Evolutionary conservation across 164 flowering plant species (phyloP).

Genomic region (Aristolochia fimbriata): DNA sequence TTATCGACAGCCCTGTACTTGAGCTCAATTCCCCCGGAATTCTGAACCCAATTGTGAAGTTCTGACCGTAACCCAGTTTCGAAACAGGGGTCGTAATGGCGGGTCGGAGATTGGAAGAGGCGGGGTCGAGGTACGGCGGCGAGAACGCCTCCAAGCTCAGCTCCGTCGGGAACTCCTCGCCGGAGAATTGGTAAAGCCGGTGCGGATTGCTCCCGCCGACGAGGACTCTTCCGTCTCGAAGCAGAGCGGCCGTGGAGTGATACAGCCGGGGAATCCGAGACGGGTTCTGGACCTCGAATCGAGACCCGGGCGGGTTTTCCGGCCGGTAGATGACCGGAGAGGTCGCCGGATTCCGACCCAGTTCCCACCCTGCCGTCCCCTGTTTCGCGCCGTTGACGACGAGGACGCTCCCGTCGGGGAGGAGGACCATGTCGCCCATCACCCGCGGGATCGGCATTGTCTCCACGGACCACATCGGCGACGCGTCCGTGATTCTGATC

Average conservation of each 20-base stretch:
- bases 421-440: conserved; percentile 52
- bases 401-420: conserved; percentile 39
- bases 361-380: conserved; percentile 48
- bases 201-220: conserved; percentile 57
- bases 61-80: conserved; percentile 17
- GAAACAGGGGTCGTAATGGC: conserved; percentile 18
- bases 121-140: conserved; percentile 27
- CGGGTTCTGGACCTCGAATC: conserved; percentile 31
- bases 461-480: conserved; percentile 44
- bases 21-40: conserved; percentile 6
- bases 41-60: conserved; percentile 16
- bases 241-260: conserved; percentile 39
- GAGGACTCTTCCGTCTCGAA: conserved; percentile 41
- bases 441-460: conserved; percentile 39
- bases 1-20: conserved; percentile 18
- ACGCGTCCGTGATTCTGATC: conserved; percentile 29
- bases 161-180: conserved; percentile 37
- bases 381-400: conserved; percentile 37
- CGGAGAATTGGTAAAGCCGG: conserved; percentile 19
- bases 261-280: conserved; percentile 33
- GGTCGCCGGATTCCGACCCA: conserved; percentile 27
- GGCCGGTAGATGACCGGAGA: conserved; percentile 37
- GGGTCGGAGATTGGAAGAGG: conserved; percentile 16
- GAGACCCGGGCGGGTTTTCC: conserved; percentile 9
- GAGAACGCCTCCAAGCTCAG: conserved; percentile 40